A percentile compares a stretch with the other conserved stretches of the same genome.
These are phyloP conservation scores for Poronia punctata DNA, from an alignment of 495 filamentous ascomycete genomes.

Conservation along the genomic window DNA sequence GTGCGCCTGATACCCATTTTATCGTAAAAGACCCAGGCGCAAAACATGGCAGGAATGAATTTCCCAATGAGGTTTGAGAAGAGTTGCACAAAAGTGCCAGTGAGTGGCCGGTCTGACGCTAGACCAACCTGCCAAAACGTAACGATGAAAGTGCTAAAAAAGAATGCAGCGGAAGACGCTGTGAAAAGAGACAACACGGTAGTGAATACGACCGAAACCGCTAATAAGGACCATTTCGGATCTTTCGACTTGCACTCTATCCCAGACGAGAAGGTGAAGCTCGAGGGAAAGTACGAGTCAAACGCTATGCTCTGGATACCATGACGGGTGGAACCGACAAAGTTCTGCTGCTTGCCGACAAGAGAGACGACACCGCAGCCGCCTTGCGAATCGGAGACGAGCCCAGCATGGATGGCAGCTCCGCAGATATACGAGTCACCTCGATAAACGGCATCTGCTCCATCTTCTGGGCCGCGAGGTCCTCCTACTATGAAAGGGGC, in stretches of 20 bases:
- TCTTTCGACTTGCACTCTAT: slow-evolving; percentile 54
- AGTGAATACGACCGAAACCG: slow-evolving; percentile 64
- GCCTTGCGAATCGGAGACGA: slow-evolving; percentile 59
- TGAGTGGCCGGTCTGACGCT: slow-evolving; percentile 65
- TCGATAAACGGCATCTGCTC: slow-evolving; percentile 54
- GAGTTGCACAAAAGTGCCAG: slow-evolving; percentile 43
- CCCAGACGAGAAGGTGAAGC: slow-evolving; percentile 55
- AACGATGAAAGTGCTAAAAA: slow-evolving; percentile 63
- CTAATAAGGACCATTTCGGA: slow-evolving; percentile 65
- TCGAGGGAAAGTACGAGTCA: slow-evolving; percentile 69
- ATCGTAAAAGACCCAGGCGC: slow-evolving; percentile 65
- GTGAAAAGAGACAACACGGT: slow-evolving; percentile 61
- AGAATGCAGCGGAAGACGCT: slow-evolving; percentile 60
- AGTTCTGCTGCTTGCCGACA: slow-evolving; percentile 60
- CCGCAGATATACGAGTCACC: slow-evolving; percentile 81
- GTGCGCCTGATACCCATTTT: slow-evolving; percentile 51
- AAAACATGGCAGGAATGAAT: slow-evolving; percentile 70
- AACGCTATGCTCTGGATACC: slow-evolving; percentile 64
- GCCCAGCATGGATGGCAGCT: slow-evolving; percentile 70
- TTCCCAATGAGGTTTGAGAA: slow-evolving; percentile 65
- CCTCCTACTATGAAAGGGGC: slow-evolving; percentile 69
- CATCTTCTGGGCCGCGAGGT: slow-evolving; percentile 40
- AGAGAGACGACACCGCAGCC: slow-evolving; percentile 71
- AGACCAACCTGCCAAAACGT: slow-evolving; percentile 74
- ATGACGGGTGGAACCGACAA: slow-evolving; percentile 49